phyloP scores from a whole-genome alignment of 2,329 filamentous ascomycete genomes.

The Botrytis paeoniae region DNA sequence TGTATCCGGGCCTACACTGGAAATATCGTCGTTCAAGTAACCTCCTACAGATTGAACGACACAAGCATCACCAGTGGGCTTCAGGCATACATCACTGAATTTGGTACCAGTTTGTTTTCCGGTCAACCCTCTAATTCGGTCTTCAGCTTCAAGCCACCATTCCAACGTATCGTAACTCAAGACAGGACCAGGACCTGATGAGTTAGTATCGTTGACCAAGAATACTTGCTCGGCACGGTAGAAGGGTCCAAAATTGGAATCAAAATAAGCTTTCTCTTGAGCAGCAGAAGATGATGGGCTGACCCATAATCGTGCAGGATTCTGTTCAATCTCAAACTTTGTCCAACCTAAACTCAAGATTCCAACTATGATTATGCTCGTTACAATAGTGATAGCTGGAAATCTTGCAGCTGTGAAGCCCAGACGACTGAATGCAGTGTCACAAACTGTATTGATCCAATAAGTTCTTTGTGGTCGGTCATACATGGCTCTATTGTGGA shows the following conservation, averaged over 20 bases:
- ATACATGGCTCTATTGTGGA: conserved; percentile 71
- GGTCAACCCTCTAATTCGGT: conserved; percentile 68
- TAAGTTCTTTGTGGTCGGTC: conserved; percentile 80
- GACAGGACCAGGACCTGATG: conserved; percentile 67
- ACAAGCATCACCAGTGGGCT: conserved; percentile 83
- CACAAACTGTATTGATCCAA: conserved; percentile 77
- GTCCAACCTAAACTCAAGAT: conserved; percentile 86
- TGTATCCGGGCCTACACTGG: conserved; percentile 56
- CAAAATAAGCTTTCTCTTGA: conserved; percentile 91
- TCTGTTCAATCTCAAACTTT: conserved; percentile 81
- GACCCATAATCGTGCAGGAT: conserved; percentile 95
- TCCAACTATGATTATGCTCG: conserved; percentile 71
- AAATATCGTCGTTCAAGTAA: conserved; percentile 73
- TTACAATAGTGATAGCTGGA: conserved; percentile 76
- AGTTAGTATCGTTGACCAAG: conserved; percentile 78
- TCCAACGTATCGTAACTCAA: conserved; percentile 81
- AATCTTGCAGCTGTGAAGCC: conserved; percentile 80
- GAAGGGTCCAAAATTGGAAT: conserved; percentile 89
- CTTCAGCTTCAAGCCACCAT: conserved; percentile 94
- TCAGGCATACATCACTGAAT: conserved; percentile 87
- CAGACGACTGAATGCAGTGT: conserved; percentile 74
- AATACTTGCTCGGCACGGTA: conserved; percentile 93
- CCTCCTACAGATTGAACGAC: conserved; percentile 90
- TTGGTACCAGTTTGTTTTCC: conserved; percentile 65
- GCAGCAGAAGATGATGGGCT: conserved; percentile 88